Percentiles rank a stretch among this genome's conserved stretches.
These are phyloP conservation scores for Dictyophora rubrovolvata DNA, from an alignment of 768 basidiomycete genomes.

Conservation along the genomic window DNA sequence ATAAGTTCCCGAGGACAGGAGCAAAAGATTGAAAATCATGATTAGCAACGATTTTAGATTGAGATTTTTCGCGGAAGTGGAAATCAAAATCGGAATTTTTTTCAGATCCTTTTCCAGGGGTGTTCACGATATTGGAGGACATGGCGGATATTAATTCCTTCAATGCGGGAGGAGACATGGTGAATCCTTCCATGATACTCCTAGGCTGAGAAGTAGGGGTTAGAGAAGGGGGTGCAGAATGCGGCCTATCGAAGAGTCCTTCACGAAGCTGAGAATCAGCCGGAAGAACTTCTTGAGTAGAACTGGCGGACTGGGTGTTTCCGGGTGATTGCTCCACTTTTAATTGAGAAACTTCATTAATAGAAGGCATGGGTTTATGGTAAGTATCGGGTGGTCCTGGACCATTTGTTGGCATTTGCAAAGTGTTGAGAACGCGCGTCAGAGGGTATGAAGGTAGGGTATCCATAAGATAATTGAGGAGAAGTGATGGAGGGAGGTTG, in stretches of 20 bases:
- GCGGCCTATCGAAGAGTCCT: background rate
- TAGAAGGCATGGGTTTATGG: background rate
- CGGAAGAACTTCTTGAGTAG: background rate
- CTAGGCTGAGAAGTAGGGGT: background rate
- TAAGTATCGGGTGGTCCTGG: background rate
- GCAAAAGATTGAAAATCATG: constrained; percentile 4
- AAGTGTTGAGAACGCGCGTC: background rate
- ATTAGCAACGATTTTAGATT: background rate
- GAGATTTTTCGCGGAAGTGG: too few relatives aligned
- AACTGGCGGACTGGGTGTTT: background rate
- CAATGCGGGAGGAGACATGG: background rate
- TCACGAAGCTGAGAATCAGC: background rate
- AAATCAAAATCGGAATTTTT: background rate
- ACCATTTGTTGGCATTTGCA: background rate
- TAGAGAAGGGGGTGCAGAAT: constrained; percentile 2
- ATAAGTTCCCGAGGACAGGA: constrained; percentile 65
- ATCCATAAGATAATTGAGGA: constrained; percentile 26
- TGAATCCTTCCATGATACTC: background rate
- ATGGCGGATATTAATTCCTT: constrained; percentile 1
- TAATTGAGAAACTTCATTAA: background rate
- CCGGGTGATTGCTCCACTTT: background rate
- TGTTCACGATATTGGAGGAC: constrained; percentile 3
- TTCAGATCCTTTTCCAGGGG: background rate
- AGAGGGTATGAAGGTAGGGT: constrained; percentile 1
- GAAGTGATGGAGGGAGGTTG: constrained; percentile 33